These are phyloP conservation scores for Micractinium conductrix DNA, from an alignment of 139 green algal genomes.

Conservation along the genomic window DNA sequence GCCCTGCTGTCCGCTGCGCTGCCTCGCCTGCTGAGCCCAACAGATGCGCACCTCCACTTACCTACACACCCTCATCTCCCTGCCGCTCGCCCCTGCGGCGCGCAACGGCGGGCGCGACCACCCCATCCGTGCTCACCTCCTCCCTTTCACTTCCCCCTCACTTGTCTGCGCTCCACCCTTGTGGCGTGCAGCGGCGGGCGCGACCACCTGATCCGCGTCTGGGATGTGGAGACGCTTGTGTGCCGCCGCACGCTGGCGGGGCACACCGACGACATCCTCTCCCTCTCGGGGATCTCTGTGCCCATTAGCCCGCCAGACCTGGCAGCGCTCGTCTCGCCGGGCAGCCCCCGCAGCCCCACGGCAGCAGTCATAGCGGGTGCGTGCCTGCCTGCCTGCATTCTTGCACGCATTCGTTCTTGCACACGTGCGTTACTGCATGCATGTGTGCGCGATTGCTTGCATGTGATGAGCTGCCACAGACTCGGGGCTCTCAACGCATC, in stretches of 20 bases:
- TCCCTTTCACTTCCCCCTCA: background rate
- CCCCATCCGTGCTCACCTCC: slow-evolving; percentile 85
- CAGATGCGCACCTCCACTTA: too few species aligned
- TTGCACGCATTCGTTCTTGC: too few species aligned
- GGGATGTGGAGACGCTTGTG: slow-evolving; percentile 64
- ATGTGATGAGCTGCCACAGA: too few species aligned
- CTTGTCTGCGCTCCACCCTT: background rate
- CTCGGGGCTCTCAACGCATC: too few species aligned
- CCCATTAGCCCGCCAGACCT: background rate
- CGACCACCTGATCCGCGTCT: slow-evolving; percentile 89
- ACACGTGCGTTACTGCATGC: too few species aligned
- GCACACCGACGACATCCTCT: slow-evolving; percentile 85
- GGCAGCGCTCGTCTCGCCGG: background rate
- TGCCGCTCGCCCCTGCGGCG: background rate
- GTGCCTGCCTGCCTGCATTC: too few species aligned
- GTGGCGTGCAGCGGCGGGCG: slow-evolving; percentile 65
- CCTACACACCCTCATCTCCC: background rate
- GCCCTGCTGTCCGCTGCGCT: too few species aligned
- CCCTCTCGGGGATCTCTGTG: slow-evolving; percentile 48
- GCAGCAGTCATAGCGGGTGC: slow-evolving; percentile 3
- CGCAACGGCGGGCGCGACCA: slow-evolving; percentile 84
- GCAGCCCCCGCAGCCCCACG: slow-evolving; percentile 5
- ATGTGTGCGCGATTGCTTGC: too few species aligned
- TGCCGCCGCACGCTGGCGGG: slow-evolving; percentile 85
- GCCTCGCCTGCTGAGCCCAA: too few species aligned